These are phyloP conservation scores for Orbilia oligospora DNA, from an alignment of 2,329 filamentous ascomycete genomes.

Conservation along the genomic window DNA sequence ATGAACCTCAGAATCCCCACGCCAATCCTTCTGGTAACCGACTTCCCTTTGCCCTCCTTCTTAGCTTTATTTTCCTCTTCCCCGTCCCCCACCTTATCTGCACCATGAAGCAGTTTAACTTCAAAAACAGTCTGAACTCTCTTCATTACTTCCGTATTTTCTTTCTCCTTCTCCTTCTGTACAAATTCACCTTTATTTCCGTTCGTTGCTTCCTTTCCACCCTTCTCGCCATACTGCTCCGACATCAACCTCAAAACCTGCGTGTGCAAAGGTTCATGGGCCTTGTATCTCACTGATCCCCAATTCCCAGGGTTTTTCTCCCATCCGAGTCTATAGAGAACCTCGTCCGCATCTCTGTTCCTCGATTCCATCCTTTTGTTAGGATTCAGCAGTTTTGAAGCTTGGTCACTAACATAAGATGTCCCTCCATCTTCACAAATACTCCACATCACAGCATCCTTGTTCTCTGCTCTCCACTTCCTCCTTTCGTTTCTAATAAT, in stretches of 20 bases:
- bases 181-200: too few species aligned
- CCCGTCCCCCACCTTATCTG: neutral
- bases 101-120: too few species aligned
- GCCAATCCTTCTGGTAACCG: neutral
- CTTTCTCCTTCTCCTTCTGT: neutral
- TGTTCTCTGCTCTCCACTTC: neutral
- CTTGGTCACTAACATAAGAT: neutral
- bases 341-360: neutral
- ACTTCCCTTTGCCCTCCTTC: neutral
- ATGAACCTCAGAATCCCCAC: conserved; percentile 12
- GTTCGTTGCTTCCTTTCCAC: too few species aligned
- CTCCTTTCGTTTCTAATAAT: neutral
- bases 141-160: neutral
- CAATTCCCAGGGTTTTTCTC: neutral
- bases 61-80: neutral
- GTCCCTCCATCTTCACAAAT: neutral
- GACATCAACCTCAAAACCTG: too few species aligned
- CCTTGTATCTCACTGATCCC: neutral
- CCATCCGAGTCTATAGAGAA: neutral
- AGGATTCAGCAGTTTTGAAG: neutral
- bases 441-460: neutral
- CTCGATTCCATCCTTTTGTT: neutral
- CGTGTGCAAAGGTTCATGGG: too few species aligned
- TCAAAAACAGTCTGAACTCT: neutral
- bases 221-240: too few species aligned